Conservation (phyloP, 805 yeast species). For the Jamesozyma lodderae region DNA sequence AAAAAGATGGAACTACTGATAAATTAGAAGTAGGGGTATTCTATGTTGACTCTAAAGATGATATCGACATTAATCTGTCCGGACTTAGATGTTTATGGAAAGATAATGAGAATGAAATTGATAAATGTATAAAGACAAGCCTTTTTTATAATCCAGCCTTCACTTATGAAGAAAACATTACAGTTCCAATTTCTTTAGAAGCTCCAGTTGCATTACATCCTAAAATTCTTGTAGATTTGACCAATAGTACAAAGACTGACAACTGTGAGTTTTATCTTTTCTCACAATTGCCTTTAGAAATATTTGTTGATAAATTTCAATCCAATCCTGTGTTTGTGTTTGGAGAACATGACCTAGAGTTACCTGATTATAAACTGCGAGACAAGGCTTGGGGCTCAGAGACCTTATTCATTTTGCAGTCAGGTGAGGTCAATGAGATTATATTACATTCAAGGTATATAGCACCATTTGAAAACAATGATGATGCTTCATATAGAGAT, state of each 20-base stretch:
- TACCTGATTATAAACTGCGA: constrained; percentile 38
- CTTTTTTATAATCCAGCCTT: constrained; percentile 13
- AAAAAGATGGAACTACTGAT: constrained; percentile 5
- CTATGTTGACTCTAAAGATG: constrained; percentile 18
- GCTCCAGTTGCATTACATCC: constrained; percentile 36
- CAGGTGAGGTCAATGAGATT: constrained; percentile 26
- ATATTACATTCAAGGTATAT: constrained; percentile 47
- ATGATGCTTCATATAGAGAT: constrained; percentile 7
- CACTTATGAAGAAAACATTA: not conserved
- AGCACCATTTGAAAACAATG: constrained; percentile 27
- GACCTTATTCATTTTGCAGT: constrained; percentile 32
- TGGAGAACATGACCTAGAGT: constrained; percentile 52
- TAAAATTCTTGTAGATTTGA: constrained; percentile 16
- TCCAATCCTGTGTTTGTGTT: constrained; percentile 36
- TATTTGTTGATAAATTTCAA: constrained; percentile 51
- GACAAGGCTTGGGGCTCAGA: constrained; percentile 38
- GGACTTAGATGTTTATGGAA: constrained; percentile 27
- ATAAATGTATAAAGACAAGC: constrained; percentile 24
- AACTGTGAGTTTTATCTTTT: constrained; percentile 38
- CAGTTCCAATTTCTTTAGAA: constrained; percentile 10
- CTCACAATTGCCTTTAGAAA: constrained; percentile 36
- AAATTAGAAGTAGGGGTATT: constrained; percentile 25
- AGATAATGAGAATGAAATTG: constrained; percentile 7
- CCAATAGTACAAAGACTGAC: constrained; percentile 1
- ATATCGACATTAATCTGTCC: constrained; percentile 16